A percentile compares a stretch with the other conserved stretches of the same genome.
Evolutionary conservation across 345 rosid genomes (phyloP).

Genomic region (Mangifera indica): DNA sequence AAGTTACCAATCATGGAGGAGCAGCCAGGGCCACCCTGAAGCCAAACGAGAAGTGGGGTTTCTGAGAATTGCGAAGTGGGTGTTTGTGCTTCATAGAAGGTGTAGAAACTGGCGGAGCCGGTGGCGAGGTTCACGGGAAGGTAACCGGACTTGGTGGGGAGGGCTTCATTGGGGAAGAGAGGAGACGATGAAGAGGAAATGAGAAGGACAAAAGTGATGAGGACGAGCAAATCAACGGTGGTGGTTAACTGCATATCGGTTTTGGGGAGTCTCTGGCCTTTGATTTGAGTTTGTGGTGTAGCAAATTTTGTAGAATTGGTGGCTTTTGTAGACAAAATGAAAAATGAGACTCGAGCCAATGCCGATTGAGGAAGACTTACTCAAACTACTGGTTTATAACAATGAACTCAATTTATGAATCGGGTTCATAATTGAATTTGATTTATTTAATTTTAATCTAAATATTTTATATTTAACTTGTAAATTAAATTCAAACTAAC

Average conservation of each 20-base stretch:
- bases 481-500: too few species aligned
- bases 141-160: conserved; percentile 87
- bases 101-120: conserved; percentile 66
- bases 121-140: conserved; percentile 51
- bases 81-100: conserved; percentile 75
- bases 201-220: conserved; percentile 21
- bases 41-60: conserved; percentile 81
- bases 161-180: conserved; percentile 51
- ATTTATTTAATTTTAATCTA: too few species aligned
- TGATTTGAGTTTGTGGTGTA: not conserved
- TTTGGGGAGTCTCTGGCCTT: not conserved
- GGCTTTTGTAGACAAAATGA: too few species aligned
- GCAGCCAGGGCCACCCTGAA: conserved; percentile 94
- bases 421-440: too few species aligned
- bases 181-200: conserved; percentile 25
- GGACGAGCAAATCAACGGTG: conserved; percentile 15
- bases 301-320: too few species aligned
- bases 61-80: conserved; percentile 38
- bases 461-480: too few species aligned
- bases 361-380: too few species aligned
- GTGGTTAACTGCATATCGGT: conserved; percentile 18
- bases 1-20: conserved; percentile 90
- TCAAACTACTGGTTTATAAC: too few species aligned
- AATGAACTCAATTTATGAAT: too few species aligned
- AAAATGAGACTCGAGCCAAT: too few species aligned